Evolutionary conservation across 1,284 basidiomycete species (phyloP), one percentile per base, ranked within the genome.

Genomic region (Boletellus deceptivus): DNA sequence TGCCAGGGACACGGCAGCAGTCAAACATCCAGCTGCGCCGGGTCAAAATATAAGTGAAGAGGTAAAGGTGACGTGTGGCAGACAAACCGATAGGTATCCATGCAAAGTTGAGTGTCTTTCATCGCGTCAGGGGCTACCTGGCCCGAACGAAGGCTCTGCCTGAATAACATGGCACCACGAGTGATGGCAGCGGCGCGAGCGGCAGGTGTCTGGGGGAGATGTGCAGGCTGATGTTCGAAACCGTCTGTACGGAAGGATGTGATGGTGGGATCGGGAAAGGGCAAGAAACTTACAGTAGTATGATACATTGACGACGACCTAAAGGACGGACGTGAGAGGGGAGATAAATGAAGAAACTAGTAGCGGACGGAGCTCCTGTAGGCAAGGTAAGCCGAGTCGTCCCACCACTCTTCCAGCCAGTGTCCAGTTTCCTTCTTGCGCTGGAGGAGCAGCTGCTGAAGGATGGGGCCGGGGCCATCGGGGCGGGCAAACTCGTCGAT

Each of bases 11-110:
- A 48, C 92, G 89, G 60, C 83, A 89, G 61, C 90, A 91, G 70
- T 95, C 93, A 62, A 94, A 95, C 87, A 95, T 93, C 92, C 92
- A 91, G 40, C 88, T 87, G 50, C 29, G 24, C 40, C 22, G n/a
- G n/a, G 48, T 34, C 9, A 42, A 35, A 27, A 29, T 7, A 22
- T 55, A 3, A 47, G 35, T 35, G 27, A 36, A 10, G 25, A 42
- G 29, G 14, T 8, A 22, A 47, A n/a, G 24, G 8, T 46, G 9
- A n/a, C 22, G 27, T 13, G 13, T 18, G 31, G 33, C 3, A 49
- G 20, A 54, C 69, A 47, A 60, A 90, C 83, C 91, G 79, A 72
- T 89, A 95, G 10, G 87, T 87, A 64, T 93, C 91, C 91, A 94
- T 93, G 69, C 91, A 93, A 18, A 93, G 69, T 10, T 86, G 80